Evolutionary conservation across 2,329 filamentous ascomycete genomes (phyloP).

Genomic region (Claviceps pazoutovae): DNA sequence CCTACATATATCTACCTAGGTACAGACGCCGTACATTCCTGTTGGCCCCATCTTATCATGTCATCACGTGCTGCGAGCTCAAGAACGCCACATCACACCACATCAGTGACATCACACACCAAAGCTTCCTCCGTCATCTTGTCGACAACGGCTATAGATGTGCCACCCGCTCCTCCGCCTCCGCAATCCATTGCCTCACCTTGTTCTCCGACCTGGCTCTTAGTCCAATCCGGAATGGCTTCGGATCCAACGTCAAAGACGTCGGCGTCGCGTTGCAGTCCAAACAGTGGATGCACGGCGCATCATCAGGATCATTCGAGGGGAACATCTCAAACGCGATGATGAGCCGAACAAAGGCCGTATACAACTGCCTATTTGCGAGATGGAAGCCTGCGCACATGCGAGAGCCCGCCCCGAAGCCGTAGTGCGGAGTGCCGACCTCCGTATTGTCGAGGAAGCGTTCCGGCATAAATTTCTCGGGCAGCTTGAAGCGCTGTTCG

Average conservation of each 20-base stretch:
- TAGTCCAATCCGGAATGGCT: slow-evolving; percentile 47
- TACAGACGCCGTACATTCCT: too few relatives aligned
- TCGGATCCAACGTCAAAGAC: slow-evolving; percentile 45
- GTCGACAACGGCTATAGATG: slow-evolving; percentile 12
- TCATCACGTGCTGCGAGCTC: too few relatives aligned
- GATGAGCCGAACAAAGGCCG: slow-evolving; percentile 44
- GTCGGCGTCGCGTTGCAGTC: slow-evolving; percentile 44
- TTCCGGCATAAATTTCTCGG: slow-evolving; percentile 52
- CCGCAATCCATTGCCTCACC: slow-evolving; percentile 37
- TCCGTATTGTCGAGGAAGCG: slow-evolving; percentile 47
- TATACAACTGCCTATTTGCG: slow-evolving; percentile 49
- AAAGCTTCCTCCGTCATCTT: too few relatives aligned
- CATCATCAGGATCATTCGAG: slow-evolving; percentile 29
- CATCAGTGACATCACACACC: too few relatives aligned
- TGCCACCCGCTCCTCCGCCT: slow-evolving; percentile 36
- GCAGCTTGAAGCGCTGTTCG: slow-evolving; percentile 48
- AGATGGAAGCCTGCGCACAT: slow-evolving; percentile 52
- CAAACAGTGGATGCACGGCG: slow-evolving; percentile 40
- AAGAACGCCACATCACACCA: too few relatives aligned
- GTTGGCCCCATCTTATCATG: too few relatives aligned
- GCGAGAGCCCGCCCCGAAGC: slow-evolving; percentile 46
- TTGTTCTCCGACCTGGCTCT: slow-evolving; percentile 29
- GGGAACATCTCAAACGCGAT: slow-evolving; percentile 42
- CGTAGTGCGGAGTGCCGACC: slow-evolving; percentile 46
- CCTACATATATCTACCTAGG: too few relatives aligned